Evolutionary conservation across 2,329 filamentous ascomycete species (phyloP), one percentile per base, ranked within the genome.

Genomic region (Fusarium sublunatum): DNA sequence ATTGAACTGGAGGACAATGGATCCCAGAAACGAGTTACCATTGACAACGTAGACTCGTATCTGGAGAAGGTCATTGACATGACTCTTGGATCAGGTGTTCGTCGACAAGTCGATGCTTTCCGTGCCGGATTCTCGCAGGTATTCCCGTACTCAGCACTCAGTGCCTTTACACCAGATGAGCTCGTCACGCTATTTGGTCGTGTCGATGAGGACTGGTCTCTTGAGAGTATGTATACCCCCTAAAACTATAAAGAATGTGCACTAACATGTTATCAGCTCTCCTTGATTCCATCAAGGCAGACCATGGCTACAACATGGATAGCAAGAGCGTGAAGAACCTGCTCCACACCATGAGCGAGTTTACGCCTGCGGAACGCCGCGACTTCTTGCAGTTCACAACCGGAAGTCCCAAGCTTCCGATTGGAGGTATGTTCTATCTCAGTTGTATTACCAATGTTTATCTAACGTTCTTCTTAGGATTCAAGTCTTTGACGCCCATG

Each of bases 371-470:
- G 40, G 87, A 96, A 74, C 91, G 93, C 58, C 90, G 95, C 39
- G 93, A 97, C 72, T 99, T 99, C 79, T 81, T 99, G 68, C 95
- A 99, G 73, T 99, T 99, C 76, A 95, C 96, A 28, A 98, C 95
- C 52, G 95, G 95, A 68, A 99, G 95, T 75, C 95, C 95, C 53
- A 98, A 98, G 79, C 88, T 99, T 66, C 95, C 95, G 1, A 99
- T 99, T 74, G 95, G 95, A 82, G 95, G 94, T 96, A 85, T 73
- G 88, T 82, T 53, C 24, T 49, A 4, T 4, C 8, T 6, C 10
- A 7, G 28, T 2, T n/a, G 11, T 24, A 15, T 22, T 50, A 60
- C 64, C 53, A 24, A 26, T 39, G 4, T 39, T 11, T 35, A 7
- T 41, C 49, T 61, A 26, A 60, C 55, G n/a, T 15, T 24, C 48